These are phyloP conservation scores for Macaranga tanarius DNA, from an alignment of 441 rosid genomes.

Conservation along the genomic window DNA sequence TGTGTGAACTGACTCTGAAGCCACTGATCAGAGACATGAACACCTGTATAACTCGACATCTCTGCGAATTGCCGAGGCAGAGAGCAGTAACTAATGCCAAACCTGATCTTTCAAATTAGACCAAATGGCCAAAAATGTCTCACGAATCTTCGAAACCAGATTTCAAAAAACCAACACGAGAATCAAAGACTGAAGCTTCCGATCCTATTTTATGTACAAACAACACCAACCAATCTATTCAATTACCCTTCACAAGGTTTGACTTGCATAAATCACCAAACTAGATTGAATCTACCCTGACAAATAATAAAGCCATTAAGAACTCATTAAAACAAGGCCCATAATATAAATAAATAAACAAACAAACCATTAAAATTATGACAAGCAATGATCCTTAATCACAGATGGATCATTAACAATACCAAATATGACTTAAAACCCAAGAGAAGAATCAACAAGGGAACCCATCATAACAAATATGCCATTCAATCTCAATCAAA, in stretches of 20 bases:
- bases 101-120: constrained; percentile 17
- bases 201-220: constrained; percentile 21
- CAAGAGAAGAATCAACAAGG: neutral
- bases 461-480: constrained; percentile 2
- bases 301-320: constrained; percentile 4
- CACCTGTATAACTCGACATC: constrained; percentile 90
- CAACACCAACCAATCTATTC: neutral
- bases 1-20: constrained; percentile 98
- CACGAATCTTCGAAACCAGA: constrained; percentile 24
- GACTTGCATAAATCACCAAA: constrained; percentile 21
- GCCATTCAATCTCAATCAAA: neutral
- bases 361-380: constrained; percentile 15
- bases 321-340: constrained; percentile 3
- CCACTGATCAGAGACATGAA: constrained; percentile 91
- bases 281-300: constrained; percentile 16
- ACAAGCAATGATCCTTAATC: constrained; percentile 2
- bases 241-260: neutral
- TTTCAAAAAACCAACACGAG: constrained; percentile 28
- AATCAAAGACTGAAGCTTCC: constrained; percentile 23
- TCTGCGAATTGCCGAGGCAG: constrained; percentile 26
- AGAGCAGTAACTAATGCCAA: constrained; percentile 25
- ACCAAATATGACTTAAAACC: constrained; percentile 16
- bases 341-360: neutral
- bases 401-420: neutral
- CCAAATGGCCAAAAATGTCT: constrained; percentile 8